Conservation (phyloP, 140 eudicot genomes). For the Erigeron philadelphicus region DNA sequence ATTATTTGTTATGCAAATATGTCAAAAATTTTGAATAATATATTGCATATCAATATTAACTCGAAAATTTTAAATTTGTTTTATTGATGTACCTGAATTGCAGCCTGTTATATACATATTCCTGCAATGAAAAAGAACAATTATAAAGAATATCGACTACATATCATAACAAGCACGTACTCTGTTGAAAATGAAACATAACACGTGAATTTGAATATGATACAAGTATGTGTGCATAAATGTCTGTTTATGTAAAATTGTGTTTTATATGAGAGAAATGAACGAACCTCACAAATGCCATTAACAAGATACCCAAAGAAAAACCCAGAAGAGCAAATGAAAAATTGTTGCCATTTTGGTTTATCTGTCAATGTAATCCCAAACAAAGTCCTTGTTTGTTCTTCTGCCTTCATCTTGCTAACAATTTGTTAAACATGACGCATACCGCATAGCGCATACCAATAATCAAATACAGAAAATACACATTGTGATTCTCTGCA, state of each 20-base stretch:
- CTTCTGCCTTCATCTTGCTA: slow-evolving; percentile 45
- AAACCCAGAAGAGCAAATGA: slow-evolving; percentile 87
- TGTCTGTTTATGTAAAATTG: slow-evolving; percentile 6
- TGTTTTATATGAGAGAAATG: neutral
- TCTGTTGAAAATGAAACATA: neutral
- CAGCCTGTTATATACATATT: slow-evolving; percentile 42
- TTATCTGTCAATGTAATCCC: slow-evolving; percentile 62
- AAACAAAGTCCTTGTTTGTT: slow-evolving; percentile 61
- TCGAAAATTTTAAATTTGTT: neutral
- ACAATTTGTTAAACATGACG: slow-evolving; percentile 18
- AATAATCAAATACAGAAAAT: slow-evolving; percentile 13
- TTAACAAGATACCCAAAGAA: slow-evolving; percentile 89
- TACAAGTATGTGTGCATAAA: slow-evolving; percentile 9
- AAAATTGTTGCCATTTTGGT: slow-evolving; percentile 87
- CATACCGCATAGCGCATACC: slow-evolving; percentile 23
- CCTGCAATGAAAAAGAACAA: slow-evolving; percentile 29
- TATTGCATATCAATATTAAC: neutral
- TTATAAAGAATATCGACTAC: neutral
- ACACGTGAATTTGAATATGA: neutral
- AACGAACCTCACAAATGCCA: slow-evolving; percentile 80
- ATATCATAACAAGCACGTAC: neutral
- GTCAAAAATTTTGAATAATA: slow-evolving; percentile 6
- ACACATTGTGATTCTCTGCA: slow-evolving; percentile 14
- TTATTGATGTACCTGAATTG: slow-evolving; percentile 33
- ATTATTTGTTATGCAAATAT: slow-evolving; percentile 16